A percentile compares a stretch with the other conserved stretches of the same genome.
Evolutionary conservation across 2,329 filamentous ascomycete genomes (phyloP).

Genomic region (Neophaeococcomyces aloes): DNA sequence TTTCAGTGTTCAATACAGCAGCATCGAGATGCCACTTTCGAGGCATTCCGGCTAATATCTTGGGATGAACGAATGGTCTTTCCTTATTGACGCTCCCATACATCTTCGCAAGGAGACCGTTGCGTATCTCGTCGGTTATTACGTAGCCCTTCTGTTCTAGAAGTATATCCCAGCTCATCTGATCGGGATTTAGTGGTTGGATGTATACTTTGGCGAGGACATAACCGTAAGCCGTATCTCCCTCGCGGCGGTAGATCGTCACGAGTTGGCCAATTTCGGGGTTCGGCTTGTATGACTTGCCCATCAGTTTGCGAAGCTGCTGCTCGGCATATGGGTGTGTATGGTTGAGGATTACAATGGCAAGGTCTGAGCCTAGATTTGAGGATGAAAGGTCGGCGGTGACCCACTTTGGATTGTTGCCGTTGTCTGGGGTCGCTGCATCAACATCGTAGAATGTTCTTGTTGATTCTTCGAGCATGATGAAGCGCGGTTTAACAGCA

Average conservation of each 20-base stretch:
- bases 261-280: neutral
- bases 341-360: neutral
- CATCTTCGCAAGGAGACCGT: neutral
- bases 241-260: neutral
- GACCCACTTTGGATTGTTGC: neutral
- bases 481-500: neutral
- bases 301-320: neutral
- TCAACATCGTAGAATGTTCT: neutral
- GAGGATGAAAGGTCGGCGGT: neutral
- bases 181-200: neutral
- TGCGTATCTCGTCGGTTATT: neutral
- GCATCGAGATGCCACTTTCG: neutral
- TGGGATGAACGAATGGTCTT: neutral
- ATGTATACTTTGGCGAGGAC: neutral
- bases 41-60: slow-evolving; percentile 1
- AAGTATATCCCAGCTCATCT: slow-evolving; percentile 1
- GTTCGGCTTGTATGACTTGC: neutral
- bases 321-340: neutral
- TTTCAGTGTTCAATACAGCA: neutral
- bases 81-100: neutral
- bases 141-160: neutral
- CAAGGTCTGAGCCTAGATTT: neutral
- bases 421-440: neutral
- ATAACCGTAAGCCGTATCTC: neutral
- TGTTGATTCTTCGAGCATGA: slow-evolving; percentile 2